Conservation (phyloP, 2,329 filamentous ascomycete species). For the Neofusicoccum cordaticola region DNA sequence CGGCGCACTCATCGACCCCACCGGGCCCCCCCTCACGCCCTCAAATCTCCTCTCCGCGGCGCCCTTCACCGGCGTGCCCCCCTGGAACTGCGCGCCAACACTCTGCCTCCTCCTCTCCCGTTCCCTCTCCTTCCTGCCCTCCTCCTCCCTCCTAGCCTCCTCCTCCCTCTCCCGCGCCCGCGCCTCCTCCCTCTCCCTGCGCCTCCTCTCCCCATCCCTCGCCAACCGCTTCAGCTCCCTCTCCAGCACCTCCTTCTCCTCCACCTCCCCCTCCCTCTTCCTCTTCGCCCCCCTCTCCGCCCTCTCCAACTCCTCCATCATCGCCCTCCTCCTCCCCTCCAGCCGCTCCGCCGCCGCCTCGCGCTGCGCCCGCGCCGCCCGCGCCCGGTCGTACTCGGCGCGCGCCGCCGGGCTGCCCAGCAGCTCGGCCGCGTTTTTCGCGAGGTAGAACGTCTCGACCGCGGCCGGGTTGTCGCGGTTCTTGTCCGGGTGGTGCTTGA, state of each 20-base stretch:
- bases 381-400: conserved; percentile 72
- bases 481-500: conserved; percentile 96
- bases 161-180: conserved; percentile 39
- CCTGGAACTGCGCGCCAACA: conserved; percentile 26
- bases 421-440: conserved; percentile 83
- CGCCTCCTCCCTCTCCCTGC: conserved; percentile 12
- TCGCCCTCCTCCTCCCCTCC: conserved; percentile 67
- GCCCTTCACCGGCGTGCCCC: conserved; percentile 17
- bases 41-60: conserved; percentile 15
- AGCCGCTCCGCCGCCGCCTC: conserved; percentile 70
- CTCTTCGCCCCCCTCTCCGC: conserved; percentile 60
- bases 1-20: conserved; percentile 20
- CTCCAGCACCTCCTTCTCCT: conserved; percentile 51
- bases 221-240: conserved; percentile 39
- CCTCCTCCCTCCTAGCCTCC: conserved; percentile 46
- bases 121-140: conserved; percentile 45
- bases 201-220: conserved; percentile 12
- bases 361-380: conserved; percentile 68
- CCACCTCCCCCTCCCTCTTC: conserved; percentile 43
- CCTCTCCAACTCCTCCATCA: conserved; percentile 83
- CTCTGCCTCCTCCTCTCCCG: conserved; percentile 51
- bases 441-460: conserved; percentile 76
- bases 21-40: neutral
- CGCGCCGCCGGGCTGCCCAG: conserved; percentile 69
- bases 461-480: conserved; percentile 61